These are phyloP conservation scores for Cercospora sp. DNA, from an alignment of 2,329 filamentous ascomycete genomes.

Conservation along the genomic window DNA sequence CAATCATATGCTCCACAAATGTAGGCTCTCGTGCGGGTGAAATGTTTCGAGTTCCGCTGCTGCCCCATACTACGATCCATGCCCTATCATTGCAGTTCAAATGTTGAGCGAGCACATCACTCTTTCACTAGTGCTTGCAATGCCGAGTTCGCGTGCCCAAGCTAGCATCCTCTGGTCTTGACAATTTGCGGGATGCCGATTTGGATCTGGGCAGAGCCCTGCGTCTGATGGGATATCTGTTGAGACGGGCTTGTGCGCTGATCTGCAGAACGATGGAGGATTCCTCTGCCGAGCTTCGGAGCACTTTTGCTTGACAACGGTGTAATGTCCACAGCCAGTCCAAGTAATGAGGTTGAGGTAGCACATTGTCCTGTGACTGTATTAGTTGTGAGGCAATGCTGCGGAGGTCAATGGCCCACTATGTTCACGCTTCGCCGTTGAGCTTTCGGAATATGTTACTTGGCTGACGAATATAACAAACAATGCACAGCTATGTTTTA, in stretches of 20 bases:
- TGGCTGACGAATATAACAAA: background rate
- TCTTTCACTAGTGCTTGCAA: background rate
- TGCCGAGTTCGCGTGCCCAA: background rate
- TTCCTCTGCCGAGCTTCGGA: background rate
- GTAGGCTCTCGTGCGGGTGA: background rate
- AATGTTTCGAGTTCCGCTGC: background rate
- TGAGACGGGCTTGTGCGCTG: background rate
- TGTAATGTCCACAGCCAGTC: conserved; percentile 4
- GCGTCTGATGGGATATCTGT: background rate
- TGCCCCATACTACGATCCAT: background rate
- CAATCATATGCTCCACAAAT: background rate
- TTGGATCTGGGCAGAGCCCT: background rate
- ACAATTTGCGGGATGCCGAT: background rate
- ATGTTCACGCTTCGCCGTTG: background rate
- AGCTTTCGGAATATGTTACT: background rate
- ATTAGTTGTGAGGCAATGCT: background rate
- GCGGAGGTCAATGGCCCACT: background rate
- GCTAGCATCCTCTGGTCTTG: background rate
- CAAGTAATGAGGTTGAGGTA: conserved; percentile 11
- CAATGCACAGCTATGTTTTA: background rate
- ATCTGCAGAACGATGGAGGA: background rate
- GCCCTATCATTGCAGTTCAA: background rate
- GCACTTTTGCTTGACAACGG: conserved; percentile 6
- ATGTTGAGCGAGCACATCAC: background rate
- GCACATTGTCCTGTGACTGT: background rate